Percentiles rank a stretch among this genome's conserved stretches.
These are phyloP conservation scores for Phytophthora sp. DNA, from an alignment of 352 stramenopile genomes.

Conservation along the genomic window DNA sequence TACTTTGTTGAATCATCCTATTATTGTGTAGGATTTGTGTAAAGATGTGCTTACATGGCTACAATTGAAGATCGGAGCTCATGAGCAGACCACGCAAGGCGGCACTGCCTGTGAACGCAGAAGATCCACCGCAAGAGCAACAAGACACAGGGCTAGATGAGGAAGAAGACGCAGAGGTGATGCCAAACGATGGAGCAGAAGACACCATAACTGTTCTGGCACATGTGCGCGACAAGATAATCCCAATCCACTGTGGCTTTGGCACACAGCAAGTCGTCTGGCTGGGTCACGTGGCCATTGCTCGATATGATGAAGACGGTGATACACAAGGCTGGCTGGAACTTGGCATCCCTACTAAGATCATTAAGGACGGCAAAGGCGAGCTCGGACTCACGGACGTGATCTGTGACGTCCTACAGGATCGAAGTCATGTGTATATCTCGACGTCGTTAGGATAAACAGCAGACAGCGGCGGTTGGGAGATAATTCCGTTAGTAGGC, in stretches of 20 bases:
- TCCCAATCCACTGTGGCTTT: conserved; percentile 72
- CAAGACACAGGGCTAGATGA: conserved; percentile 11
- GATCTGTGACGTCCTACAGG: conserved; percentile 70
- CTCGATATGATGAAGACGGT: conserved; percentile 61
- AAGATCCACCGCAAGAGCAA: neutral
- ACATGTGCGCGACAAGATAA: conserved; percentile 77
- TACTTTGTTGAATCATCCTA: conserved; percentile 2
- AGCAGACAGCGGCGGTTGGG: too few relatives aligned
- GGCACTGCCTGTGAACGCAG: conserved; percentile 11
- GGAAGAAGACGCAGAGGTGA: conserved; percentile 13
- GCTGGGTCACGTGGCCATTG: conserved; percentile 76
- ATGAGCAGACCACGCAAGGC: conserved; percentile 6
- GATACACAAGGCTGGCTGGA: conserved; percentile 55
- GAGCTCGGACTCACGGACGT: conserved; percentile 58
- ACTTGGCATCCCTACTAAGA: conserved; percentile 50
- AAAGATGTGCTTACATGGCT: conserved; percentile 14
- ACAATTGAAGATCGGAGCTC: conserved; percentile 15
- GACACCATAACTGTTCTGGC: conserved; percentile 67
- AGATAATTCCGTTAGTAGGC: neutral
- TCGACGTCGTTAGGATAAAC: conserved; percentile 54
- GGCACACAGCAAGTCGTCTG: conserved; percentile 77
- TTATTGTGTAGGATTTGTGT: neutral
- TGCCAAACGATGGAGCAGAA: conserved; percentile 54
- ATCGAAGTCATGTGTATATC: conserved; percentile 72
- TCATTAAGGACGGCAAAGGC: conserved; percentile 54